Percentiles rank a stretch among this genome's conserved stretches.
Evolutionary conservation across 129 eudicot genomes (phyloP).

Genomic region (Solidago caesia): DNA sequence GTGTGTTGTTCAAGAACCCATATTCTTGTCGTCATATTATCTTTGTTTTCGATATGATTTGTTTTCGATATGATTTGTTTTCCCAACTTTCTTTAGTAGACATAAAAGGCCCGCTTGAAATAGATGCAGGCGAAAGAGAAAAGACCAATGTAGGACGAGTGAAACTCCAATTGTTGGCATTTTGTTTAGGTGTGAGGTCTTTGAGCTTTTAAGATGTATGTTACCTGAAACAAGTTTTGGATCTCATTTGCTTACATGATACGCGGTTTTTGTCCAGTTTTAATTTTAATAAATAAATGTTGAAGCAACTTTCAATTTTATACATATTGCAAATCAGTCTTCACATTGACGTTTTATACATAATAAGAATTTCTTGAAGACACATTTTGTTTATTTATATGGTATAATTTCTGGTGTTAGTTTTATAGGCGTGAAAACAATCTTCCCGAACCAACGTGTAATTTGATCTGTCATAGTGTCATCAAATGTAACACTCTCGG

Average conservation of each 20-base stretch:
- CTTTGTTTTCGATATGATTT: too few species aligned
- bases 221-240: not conserved
- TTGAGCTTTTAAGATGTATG: not conserved
- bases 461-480: too few species aligned
- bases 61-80: not conserved
- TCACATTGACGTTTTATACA: too few species aligned
- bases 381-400: too few species aligned
- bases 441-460: too few species aligned
- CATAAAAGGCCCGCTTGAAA: not conserved
- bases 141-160: slow-evolving; percentile 15
- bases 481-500: too few species aligned
- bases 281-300: too few species aligned
- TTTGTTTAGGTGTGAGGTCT: not conserved
- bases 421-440: too few species aligned
- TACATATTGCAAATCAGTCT: too few species aligned
- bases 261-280: not conserved
- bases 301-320: too few species aligned
- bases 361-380: too few species aligned
- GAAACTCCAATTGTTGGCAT: slow-evolving; percentile 8
- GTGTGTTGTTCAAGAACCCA: slow-evolving; percentile 20
- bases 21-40: slow-evolving; percentile 7
- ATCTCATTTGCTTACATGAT: not conserved
- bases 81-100: slow-evolving; percentile 13
- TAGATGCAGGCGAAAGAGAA: slow-evolving; percentile 4
- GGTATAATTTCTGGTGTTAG: too few species aligned